These are phyloP conservation scores for Trypanosoma lewisi DNA, from an alignment of 208 protist species.

Conservation along the genomic window DNA sequence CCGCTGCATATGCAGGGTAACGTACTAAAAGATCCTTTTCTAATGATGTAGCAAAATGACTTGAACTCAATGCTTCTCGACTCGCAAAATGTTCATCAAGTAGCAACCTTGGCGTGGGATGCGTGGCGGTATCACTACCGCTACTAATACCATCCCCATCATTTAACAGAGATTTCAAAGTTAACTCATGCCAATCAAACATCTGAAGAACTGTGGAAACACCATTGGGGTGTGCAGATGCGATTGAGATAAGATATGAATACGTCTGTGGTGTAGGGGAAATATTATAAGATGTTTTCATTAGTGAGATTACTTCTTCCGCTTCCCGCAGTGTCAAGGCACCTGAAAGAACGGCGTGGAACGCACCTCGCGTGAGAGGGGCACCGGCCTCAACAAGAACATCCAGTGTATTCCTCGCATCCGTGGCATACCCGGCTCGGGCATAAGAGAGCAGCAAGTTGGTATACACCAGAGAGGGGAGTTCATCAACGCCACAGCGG, in stretches of 20 bases:
- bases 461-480: conserved; percentile 67
- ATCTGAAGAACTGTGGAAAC: conserved; percentile 53
- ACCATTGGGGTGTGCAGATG: conserved; percentile 30
- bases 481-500: conserved; percentile 33
- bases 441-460: conserved; percentile 75
- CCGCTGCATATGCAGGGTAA: conserved; percentile 63
- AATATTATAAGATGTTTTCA: conserved; percentile 64
- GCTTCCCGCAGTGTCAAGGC: conserved; percentile 64
- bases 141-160: not conserved
- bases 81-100: not conserved
- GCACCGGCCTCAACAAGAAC: conserved; percentile 81
- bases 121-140: not conserved
- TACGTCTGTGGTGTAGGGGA: conserved; percentile 72
- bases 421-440: conserved; percentile 55
- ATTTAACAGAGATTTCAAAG: conserved; percentile 34
- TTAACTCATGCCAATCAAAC: conserved; percentile 74
- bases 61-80: conserved; percentile 30
- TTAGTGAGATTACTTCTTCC: conserved; percentile 66
- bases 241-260: conserved; percentile 54
- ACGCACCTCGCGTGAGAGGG: conserved; percentile 59
- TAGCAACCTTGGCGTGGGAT: not conserved
- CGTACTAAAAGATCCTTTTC: conserved; percentile 48
- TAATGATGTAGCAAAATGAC: conserved; percentile 29
- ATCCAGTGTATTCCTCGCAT: conserved; percentile 67
- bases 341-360: conserved; percentile 71